Base-by-base conservation (phyloP, 2,329 filamentous ascomycete genomes). In the Monosporascus sp. region DNA sequence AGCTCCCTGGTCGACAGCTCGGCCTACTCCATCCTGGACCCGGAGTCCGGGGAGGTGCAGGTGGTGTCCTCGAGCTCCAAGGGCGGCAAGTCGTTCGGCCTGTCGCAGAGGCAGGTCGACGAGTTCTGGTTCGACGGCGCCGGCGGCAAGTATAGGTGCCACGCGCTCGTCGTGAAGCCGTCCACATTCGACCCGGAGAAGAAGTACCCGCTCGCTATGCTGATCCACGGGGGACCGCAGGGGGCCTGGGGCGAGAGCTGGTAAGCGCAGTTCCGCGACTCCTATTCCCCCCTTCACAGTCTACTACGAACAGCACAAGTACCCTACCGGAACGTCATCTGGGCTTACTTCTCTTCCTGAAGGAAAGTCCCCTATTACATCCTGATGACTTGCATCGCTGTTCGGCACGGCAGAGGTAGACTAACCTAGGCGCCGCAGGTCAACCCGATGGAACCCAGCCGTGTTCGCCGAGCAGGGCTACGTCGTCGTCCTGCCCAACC, bases 381-480 rank as follows among this genome's bases (percentile, higher is more conserved):
- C 9, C 3, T 35, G 11, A 35, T 35, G 3, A 5, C 31, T 14
- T 35, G 31, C 31, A 35, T 14, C 31, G 11, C 14, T 35, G 9
- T 5, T 35, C 31, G 5, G 31, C 9, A 35, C 11, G 31, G 31
- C n/a, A 35, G 11, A 35, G 11, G 31, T 5, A 35, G 1, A 14
- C 38, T 41, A 18, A 41, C 38, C 38, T 41, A 41, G 18, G 18
- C 17, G 17, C 18, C 22, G 25, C 67, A 46, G 43, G 43, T 46
- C 43, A 17, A 90, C 86, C 2, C 78, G 90, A 18, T 96, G 90
- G 90, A 95, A 95, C 66, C 87, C 88, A 2, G 89, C 88, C 55
- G 80, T 93, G 9, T 95, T 90, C 65, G 90, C 90, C 3, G 90
- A 95, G 68, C 89, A 93, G 71, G 90, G 90, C 46, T 96, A 94